Evolutionary conservation across 257 asterid genomes (phyloP).

Genomic region (Phtheirospermum japonicum): DNA sequence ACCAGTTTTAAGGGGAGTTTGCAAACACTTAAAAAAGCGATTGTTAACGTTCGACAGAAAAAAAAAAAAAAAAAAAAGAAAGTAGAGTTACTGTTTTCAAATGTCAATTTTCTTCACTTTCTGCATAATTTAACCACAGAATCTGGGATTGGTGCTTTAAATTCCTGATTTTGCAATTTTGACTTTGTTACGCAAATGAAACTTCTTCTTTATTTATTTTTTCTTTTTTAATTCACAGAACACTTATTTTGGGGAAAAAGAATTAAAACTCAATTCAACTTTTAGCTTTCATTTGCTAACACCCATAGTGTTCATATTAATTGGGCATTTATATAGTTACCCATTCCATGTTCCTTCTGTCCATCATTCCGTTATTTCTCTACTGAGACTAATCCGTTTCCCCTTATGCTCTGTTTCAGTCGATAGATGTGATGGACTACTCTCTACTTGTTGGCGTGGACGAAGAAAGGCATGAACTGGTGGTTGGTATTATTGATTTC

Average conservation of each 20-base stretch:
- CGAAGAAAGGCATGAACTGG: constrained; percentile 68
- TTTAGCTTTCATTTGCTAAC: neutral
- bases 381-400: constrained; percentile 16
- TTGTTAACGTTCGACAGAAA: neutral
- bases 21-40: neutral
- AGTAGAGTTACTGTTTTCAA: neutral
- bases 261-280: neutral
- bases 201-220: neutral
- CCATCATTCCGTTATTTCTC: neutral
- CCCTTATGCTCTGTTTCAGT: constrained; percentile 35
- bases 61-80: too few species aligned
- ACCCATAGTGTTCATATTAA: neutral
- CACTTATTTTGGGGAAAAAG: neutral
- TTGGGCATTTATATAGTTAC: neutral
- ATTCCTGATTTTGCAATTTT: neutral
- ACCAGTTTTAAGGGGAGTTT: neutral
- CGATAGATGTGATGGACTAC: constrained; percentile 83
- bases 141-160: neutral
- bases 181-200: neutral
- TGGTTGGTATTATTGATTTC: constrained; percentile 75
- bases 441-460: constrained; percentile 78
- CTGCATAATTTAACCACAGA: neutral
- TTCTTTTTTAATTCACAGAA: too few species aligned
- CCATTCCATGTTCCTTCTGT: neutral
- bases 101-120: neutral